A percentile compares a stretch with the other conserved stretches of the same genome.
Conservation (phyloP, 768 basidiomycete genomes). For the Suillus subluteus region DNA sequence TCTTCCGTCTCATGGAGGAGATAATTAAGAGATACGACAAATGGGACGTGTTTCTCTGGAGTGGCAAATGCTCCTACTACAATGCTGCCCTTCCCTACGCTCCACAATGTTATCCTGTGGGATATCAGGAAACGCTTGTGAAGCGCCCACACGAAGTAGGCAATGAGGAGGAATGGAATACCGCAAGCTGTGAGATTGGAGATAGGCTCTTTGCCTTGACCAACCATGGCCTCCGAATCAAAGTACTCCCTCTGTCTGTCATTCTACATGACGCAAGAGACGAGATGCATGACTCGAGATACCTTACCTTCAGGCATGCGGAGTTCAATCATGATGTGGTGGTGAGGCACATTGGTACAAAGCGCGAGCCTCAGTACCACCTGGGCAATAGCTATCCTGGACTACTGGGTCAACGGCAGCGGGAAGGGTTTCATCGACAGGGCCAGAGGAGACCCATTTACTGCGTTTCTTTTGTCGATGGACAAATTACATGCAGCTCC, state of each 20-base stretch:
- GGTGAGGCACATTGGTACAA: slow-evolving; percentile 2
- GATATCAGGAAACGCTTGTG: neutral
- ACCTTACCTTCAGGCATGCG: neutral
- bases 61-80: slow-evolving; percentile 11
- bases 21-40: slow-evolving; percentile 17
- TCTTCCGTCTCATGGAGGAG: slow-evolving; percentile 19
- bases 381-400: slow-evolving; percentile 15
- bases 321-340: neutral
- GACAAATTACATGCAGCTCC: neutral
- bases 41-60: slow-evolving; percentile 17
- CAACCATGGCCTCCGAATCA: slow-evolving; percentile 17
- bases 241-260: slow-evolving; percentile 3
- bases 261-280: neutral
- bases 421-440: slow-evolving; percentile 3
- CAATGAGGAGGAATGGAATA: slow-evolving; percentile 10
- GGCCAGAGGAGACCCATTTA: neutral
- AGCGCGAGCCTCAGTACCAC: neutral
- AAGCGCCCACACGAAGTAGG: neutral
- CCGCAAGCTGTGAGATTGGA: neutral
- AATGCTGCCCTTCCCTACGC: slow-evolving; percentile 12
- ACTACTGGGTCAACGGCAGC: slow-evolving; percentile 1
- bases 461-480: slow-evolving; percentile 9
- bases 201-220: slow-evolving; percentile 17
- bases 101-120: slow-evolving; percentile 14
- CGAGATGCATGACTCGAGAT: neutral